These are phyloP conservation scores for Apophysomyces ossiformis DNA, from an alignment of 371 early-diverging fungal genomes.

Conservation along the genomic window DNA sequence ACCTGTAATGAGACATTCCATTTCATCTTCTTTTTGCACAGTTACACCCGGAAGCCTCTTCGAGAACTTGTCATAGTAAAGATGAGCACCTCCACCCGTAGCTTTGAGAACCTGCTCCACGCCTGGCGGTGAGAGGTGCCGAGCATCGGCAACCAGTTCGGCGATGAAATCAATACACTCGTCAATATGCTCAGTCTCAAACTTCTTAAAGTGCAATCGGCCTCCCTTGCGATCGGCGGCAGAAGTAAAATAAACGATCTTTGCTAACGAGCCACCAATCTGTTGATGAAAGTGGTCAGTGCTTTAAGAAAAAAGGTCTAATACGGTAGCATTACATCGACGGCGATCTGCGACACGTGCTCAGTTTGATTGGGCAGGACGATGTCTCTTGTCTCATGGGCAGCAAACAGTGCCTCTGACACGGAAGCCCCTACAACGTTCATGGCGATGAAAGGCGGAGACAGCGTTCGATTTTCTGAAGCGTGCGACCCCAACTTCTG, in stretches of 20 bases:
- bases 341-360: constrained; percentile 89
- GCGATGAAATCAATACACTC: constrained; percentile 87
- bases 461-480: background rate
- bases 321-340: constrained; percentile 68
- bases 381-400: constrained; percentile 75
- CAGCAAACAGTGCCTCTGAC: constrained; percentile 63
- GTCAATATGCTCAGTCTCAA: constrained; percentile 92
- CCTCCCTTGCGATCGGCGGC: constrained; percentile 72
- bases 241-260: constrained; percentile 89
- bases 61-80: constrained; percentile 66
- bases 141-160: constrained; percentile 65
- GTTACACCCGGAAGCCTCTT: constrained; percentile 58
- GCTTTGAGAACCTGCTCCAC: constrained; percentile 65
- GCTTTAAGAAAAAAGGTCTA: background rate
- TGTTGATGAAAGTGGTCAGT: constrained; percentile 22
- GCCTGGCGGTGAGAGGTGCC: constrained; percentile 32
- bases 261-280: constrained; percentile 95
- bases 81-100: constrained; percentile 89
- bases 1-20: constrained; percentile 85
- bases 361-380: constrained; percentile 87
- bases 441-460: constrained; percentile 42
- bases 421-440: constrained; percentile 71
- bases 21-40: constrained; percentile 85
- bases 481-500: background rate
- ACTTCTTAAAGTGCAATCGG: constrained; percentile 90